phyloP scores from a whole-genome alignment of 805 yeast species.

The Cyberlindnera euphorbiae region DNA sequence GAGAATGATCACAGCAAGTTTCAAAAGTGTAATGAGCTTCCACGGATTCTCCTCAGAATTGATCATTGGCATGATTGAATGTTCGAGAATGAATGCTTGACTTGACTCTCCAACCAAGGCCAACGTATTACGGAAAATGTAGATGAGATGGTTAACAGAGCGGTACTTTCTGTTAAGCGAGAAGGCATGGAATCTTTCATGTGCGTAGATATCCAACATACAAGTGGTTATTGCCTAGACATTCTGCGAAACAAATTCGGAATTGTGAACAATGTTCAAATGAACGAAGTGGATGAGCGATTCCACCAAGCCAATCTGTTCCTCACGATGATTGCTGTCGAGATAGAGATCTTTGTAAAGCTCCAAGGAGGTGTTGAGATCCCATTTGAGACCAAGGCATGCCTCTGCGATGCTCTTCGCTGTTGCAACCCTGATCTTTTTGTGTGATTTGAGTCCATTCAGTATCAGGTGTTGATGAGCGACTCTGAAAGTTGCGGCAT shows the following conservation, averaged over 20 bases:
- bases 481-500: conserved; percentile 27
- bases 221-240: conserved; percentile 25
- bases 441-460: conserved; percentile 19
- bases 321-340: conserved; percentile 22
- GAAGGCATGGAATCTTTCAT: conserved; percentile 21
- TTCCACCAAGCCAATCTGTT: conserved; percentile 30
- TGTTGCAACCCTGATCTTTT: conserved; percentile 20
- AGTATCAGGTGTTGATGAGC: conserved; percentile 10
- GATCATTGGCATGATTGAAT: conserved; percentile 10
- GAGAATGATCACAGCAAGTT: conserved; percentile 28
- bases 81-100: conserved; percentile 28
- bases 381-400: conserved; percentile 18
- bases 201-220: conserved; percentile 26
- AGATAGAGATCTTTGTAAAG: conserved; percentile 22
- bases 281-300: conserved; percentile 32
- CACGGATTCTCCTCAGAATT: conserved; percentile 11
- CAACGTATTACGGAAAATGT: conserved; percentile 21
- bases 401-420: conserved; percentile 34
- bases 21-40: conserved; percentile 16
- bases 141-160: conserved; percentile 19
- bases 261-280: conserved; percentile 25
- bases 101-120: conserved; percentile 31
- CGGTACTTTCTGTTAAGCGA: conserved; percentile 17
- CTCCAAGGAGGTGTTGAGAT: conserved; percentile 19
- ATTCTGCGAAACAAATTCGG: conserved; percentile 23